Base-by-base conservation (phyloP, 805 yeast species). In the Wickerhamiella nectarea region DNA sequence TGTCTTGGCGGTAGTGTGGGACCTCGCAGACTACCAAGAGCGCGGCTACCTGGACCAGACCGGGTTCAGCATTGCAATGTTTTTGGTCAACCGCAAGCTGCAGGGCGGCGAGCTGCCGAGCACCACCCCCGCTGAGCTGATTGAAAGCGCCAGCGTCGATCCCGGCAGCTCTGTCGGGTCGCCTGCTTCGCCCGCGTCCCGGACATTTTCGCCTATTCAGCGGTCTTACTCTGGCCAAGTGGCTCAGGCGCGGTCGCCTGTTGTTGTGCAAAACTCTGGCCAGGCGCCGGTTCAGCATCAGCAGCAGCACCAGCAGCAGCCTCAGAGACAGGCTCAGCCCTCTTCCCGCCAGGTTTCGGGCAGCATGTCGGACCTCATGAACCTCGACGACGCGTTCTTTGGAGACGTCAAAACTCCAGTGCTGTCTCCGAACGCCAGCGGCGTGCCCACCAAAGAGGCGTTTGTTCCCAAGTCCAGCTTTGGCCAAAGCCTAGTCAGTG, bases 41-140 rank as follows among this genome's bases (percentile, higher is more conserved):
- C 75, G 82, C 36, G 96, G 95, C 20, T 71, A 71, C 34, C 85
- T 91, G 56, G 71, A 83, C 39, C 75, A 72, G 54, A 69, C 75
- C 50, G 98, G 91, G 60, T 91, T 91, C 60, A 78, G 93, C 2
- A 79, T 91, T 56, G 96, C 97, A 14, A 80, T 91, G 84, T 89
- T 79, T 58, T 71, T 91, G 51, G 91, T 91, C 7, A 93, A 86
- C 62, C 82, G 80, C 61, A 80, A 74, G 55, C 68, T 87, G 46
- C 71, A 81, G 2, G 97, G 97, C 15, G 68, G 67, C 29, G 76
- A 73, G 21, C 68, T 91, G 50, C 97, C 98, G 2, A 75, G 75
- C 46, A 75, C 22, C 4, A 36, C 47, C 43, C 52, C 40, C 36
- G 43, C 46, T 2, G 49, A 50, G 41, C 41, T 44, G 6, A 40